Base-by-base conservation (phyloP, 352 stramenopile genomes). In the Pythium folliculosum region DNA sequence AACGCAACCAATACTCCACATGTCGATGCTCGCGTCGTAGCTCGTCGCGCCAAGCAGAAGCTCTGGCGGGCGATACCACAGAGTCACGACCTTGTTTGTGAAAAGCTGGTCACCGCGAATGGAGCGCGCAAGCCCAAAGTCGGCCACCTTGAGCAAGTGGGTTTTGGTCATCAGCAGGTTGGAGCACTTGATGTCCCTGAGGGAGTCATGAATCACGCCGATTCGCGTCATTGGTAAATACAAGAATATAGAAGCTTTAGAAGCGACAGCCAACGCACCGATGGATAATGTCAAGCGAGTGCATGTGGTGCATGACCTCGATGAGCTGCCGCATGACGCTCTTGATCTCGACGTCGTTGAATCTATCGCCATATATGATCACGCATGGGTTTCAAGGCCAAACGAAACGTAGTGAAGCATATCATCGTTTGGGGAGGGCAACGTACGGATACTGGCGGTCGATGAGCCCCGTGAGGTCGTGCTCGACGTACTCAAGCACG, bases 21-120 rank as follows among this genome's bases (percentile, higher is more conserved):
- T 97, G 72, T 99, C 96, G 45, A 99, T 97, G 40, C 81, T 97
- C 8, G 86, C 85, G 40, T 96, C 89, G 73, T 99, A 99, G 58
- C 80, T 89, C 1, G 93, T 98, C n/a, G 84, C 93, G 9, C 95
- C 93, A 13, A 99, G 81, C 23, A 99, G 75, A 5, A 99, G 82
- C 76, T 99, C 96, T 0, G 96, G 96, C 5, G 94, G 85, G 0
- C 96, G 84, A 68, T 99, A 99, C 96, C 96, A 99, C 10, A 97
- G 75, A 32, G 96, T 99, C 14, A 98, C 95, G 3, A 99, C 96
- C 65, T 99, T 98, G 86, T 99, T 98, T 13, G 94, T 98, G 61
- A 95, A 96, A 9, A 92, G 72, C 63, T 94, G 84, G 50, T 96
- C 88, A 27, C 87, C 88, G 32, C 83, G 83, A 63, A 95, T 88